Evolutionary conservation across 2,329 filamentous ascomycete species (phyloP).

Genomic region (Colletotrichum gloeosporioides): DNA sequence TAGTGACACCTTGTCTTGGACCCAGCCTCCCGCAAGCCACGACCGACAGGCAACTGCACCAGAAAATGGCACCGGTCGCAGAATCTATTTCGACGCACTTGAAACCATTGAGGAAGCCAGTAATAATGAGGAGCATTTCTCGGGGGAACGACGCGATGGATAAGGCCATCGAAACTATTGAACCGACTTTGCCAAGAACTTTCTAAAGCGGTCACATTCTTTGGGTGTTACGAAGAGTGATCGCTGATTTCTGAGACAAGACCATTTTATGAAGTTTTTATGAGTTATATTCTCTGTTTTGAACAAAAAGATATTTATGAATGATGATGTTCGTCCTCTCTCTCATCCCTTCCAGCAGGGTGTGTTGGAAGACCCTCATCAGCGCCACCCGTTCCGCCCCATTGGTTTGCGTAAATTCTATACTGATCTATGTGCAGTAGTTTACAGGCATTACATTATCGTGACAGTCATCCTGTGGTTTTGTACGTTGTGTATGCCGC

Average conservation of each 20-base stretch:
- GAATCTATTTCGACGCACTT: background rate
- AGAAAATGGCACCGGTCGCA: background rate
- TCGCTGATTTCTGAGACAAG: background rate
- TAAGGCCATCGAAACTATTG: background rate
- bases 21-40: slow-evolving; percentile 6
- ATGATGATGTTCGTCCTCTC: background rate
- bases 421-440: slow-evolving; percentile 21
- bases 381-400: background rate
- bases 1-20: background rate
- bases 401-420: slow-evolving; percentile 10
- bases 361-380: background rate
- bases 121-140: background rate
- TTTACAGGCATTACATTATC: slow-evolving; percentile 22
- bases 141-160: background rate
- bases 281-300: background rate
- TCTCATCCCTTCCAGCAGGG: slow-evolving; percentile 8
- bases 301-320: background rate
- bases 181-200: background rate
- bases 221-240: background rate
- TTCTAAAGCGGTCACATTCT: background rate
- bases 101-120: background rate
- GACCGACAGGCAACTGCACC: background rate
- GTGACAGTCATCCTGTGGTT: slow-evolving; percentile 18
- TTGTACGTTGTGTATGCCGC: background rate
- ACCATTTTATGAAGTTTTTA: background rate